Evolutionary conservation across 2,329 filamentous ascomycete genomes (phyloP), one percentile per base, ranked within the genome.

Genomic region (Podosphaera xanthii): DNA sequence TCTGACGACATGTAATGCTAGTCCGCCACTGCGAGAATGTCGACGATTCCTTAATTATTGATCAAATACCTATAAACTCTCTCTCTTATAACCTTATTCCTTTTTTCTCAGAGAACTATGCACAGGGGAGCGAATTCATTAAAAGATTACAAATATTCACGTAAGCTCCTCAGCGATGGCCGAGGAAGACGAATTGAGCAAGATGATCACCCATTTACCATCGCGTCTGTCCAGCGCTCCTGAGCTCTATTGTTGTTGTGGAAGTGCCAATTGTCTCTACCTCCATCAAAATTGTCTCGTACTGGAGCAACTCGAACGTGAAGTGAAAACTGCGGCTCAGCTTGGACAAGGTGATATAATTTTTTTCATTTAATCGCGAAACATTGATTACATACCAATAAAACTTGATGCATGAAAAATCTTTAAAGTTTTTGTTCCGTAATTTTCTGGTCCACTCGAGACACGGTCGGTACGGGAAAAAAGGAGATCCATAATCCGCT

Each of bases 281-380:
- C 77, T 96, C 62, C 81, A 80, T 70, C 84, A 90, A 72, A 96
- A 91, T 72, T 83, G 82, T 70, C 77, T 78, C 53, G 77, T 88
- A 62, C 76, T 97, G 54, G 83, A 87, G 65, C 84, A 80, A 62
- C 77, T 97, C 63, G 91, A 97, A 72, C 85, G 84, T 66, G 87
- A 96, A 73, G 86, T 96, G 59, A 82, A 83, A 66, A 87, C 81
- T 58, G 92, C 92, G 48, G 92, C 89, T 56, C 79, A 85, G 69
- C 78, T 96, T 66, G 92, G 92, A 64, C 87, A 96, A 86, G 91
- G 57, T 58, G 40, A 53, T 52, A 55, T 38, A 58, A 31, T 36
- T 54, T 50, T 12, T 44, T 44, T 4, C 10, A 40, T 40, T 10
- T 10, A 40, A 6, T 40, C 36, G 10, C 10, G 36, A 40, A 40